Percentiles rank a stretch among this genome's conserved stretches.
phyloP scores from a whole-genome alignment of 1,284 basidiomycete genomes.

The Sanguinoderma infundibulare region DNA sequence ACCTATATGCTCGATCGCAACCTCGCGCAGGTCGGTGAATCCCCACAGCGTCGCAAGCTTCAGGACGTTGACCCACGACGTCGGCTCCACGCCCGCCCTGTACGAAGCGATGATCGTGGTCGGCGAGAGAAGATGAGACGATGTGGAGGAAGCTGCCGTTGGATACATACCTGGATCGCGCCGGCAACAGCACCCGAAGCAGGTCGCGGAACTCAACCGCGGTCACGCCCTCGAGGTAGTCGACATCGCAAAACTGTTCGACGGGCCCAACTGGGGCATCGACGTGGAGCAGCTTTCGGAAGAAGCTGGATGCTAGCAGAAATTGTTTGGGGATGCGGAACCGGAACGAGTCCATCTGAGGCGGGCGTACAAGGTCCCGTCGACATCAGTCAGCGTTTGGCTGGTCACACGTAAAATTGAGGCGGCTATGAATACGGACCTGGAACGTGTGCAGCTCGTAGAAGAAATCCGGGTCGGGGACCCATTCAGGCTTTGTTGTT shows the following conservation, averaged over 20 bases:
- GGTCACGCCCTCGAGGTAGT: not conserved
- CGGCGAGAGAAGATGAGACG: not conserved
- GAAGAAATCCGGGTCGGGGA: not conserved
- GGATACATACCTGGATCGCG: not conserved
- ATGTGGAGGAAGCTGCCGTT: not conserved
- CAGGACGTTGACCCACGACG: constrained; percentile 1
- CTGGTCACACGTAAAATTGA: not conserved
- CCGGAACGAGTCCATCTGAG: not conserved
- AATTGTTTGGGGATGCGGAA: not conserved
- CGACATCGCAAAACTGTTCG: not conserved
- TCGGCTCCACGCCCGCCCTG: not conserved
- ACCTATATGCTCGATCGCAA: not conserved
- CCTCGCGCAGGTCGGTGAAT: not conserved
- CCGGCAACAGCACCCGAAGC: not conserved
- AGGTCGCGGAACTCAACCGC: constrained; percentile 1
- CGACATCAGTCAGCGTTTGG: not conserved
- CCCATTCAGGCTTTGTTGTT: not conserved
- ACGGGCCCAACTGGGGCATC: not conserved
- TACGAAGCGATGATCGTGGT: not conserved
- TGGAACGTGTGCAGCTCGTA: not conserved
- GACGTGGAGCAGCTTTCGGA: not conserved
- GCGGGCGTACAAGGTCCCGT: no score
- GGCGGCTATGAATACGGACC: not conserved
- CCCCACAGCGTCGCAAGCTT: not conserved
- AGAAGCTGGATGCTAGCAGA: not conserved